Base-by-base conservation (phyloP, 371 early-diverging fungal species). In the Haplosporangium sp. region DNA sequence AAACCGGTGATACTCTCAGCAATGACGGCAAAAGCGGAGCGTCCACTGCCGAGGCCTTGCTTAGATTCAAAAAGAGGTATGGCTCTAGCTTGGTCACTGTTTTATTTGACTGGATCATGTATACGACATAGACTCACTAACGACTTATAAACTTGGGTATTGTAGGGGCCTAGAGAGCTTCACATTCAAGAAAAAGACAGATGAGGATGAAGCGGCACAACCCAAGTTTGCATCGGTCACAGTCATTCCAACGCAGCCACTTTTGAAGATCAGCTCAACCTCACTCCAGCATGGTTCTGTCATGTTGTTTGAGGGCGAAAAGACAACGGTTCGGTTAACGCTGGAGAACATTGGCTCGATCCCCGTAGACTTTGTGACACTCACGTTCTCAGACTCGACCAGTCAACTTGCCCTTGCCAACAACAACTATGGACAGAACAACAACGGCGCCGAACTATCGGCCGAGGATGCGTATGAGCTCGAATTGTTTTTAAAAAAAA, bases 291-390 rank as follows among this genome's bases (percentile, higher is more conserved):
- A 91, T 55, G 86, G 87, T 41, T 91, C 94, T 9, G 81, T 92
- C 9, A 93, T 93, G 92, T 77, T 95, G 13, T 95, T 88, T 73
- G 94, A 94, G 71, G 95, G 94, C 43, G 95, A 95, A 82, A 82
- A 83, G 92, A 88, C 89, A 11, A 81, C 84, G 9, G 84, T 93
- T 46, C 81, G 86, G 0, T 73, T 94, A 40, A 86, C 84, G 18
- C 57, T 95, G n/a, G 91, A 92, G 66, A 95, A 94, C 69, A 90
- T 93, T 62, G 92, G 93, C 21, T 83, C 83, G 7, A 87, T 85
- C 18, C 87, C 88, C 29, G 88, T 94, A 38, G 89, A 94, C 77
- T 91, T 89, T 75, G 74, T 94, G 11, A 87, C 85, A 0, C 62
- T 94, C 41, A 86, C 88, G 0, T 91, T 94, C 70, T 81, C 86